phyloP scores from a whole-genome alignment of 768 basidiomycete species.

The Astraeus odoratus region DNA sequence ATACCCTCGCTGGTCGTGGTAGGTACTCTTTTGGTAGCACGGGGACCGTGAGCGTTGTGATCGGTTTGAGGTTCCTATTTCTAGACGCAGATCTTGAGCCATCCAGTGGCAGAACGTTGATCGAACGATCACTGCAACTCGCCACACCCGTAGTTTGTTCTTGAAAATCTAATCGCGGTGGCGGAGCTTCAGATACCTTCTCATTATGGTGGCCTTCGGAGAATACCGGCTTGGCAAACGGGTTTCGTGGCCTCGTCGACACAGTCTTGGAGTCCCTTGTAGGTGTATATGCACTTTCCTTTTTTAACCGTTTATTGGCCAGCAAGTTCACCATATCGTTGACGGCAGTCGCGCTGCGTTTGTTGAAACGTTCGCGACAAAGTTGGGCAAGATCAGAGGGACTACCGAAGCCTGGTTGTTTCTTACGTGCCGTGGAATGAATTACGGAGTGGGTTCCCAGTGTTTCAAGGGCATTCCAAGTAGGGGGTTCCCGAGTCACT shows the following conservation, averaged over 20 bases:
- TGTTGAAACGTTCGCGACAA: constrained; percentile 21
- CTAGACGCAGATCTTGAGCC: neutral
- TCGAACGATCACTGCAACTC: neutral
- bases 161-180: neutral
- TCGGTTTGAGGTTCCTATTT: constrained; percentile 21
- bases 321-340: constrained; percentile 15
- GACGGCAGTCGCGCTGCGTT: constrained; percentile 15
- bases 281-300: constrained; percentile 16
- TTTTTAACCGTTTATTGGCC: constrained; percentile 15
- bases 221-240: constrained; percentile 18
- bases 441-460: neutral
- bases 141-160: neutral
- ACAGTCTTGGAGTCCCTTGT: neutral
- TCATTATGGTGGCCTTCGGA: constrained; percentile 4
- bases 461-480: constrained; percentile 15
- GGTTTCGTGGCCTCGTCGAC: constrained; percentile 14
- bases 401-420: neutral
- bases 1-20: neutral
- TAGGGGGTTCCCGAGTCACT: constrained; percentile 20
- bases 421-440: neutral
- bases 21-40: constrained; percentile 22
- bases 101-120: neutral
- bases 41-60: constrained; percentile 23
- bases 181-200: neutral
- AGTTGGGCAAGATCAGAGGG: constrained; percentile 10